Evolutionary conservation across 352 stramenopile genomes (phyloP).

Genomic region (Globisporangium paroecandrum): DNA sequence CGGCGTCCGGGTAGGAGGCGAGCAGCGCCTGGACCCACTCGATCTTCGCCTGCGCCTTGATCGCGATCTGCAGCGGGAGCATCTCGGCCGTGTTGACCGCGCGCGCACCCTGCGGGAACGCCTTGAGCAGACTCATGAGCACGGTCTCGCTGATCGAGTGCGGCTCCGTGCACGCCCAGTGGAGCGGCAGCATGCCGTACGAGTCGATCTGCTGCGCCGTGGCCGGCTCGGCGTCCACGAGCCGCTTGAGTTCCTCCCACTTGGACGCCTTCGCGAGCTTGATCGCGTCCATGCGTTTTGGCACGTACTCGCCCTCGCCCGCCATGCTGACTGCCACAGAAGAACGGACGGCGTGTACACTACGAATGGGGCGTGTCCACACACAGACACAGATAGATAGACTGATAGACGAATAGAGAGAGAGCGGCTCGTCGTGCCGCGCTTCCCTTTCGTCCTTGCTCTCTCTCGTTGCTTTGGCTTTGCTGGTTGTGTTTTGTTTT

Average conservation of each 20-base stretch:
- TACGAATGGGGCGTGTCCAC: not conserved
- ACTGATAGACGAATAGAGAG: not conserved
- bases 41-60: conserved; percentile 83
- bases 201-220: conserved; percentile 76
- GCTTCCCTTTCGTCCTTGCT: not conserved
- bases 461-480: not conserved
- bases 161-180: conserved; percentile 85
- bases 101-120: conserved; percentile 62
- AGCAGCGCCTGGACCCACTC: conserved; percentile 85
- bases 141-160: conserved; percentile 70
- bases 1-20: conserved; percentile 76
- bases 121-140: conserved; percentile 77
- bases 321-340: not conserved
- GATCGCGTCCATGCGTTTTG: conserved; percentile 76
- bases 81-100: conserved; percentile 78
- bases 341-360: too few relatives aligned
- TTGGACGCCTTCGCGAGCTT: conserved; percentile 79
- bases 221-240: conserved; percentile 69
- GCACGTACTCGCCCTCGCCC: conserved; percentile 26
- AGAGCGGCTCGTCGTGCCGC: not conserved
- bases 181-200: conserved; percentile 85
- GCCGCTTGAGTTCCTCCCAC: conserved; percentile 71
- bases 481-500: not conserved
- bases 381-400: not conserved
- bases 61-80: conserved; percentile 84